Percentiles rank a stretch among this genome's conserved stretches.
Conservation (phyloP, 176 grass and related monocot species). For the Oryza nivara region DNA sequence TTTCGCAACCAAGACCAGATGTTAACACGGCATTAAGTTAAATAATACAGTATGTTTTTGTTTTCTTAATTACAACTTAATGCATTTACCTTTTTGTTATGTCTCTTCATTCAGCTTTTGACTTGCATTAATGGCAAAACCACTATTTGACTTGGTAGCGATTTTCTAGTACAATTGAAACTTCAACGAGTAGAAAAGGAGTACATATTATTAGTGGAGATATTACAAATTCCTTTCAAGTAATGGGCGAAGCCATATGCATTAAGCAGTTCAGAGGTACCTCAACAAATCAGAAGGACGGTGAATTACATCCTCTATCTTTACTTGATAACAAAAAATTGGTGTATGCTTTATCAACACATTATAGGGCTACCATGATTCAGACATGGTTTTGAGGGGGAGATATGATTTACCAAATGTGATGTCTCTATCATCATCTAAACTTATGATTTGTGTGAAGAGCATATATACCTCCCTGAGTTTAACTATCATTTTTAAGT, state of each 20-base stretch:
- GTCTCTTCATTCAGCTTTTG: constrained; percentile 5
- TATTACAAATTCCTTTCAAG: not conserved
- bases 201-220: not conserved
- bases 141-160: not conserved
- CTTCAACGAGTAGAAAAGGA: not conserved
- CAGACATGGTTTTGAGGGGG: too few species aligned
- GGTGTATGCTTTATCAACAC: not conserved
- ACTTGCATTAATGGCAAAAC: not conserved
- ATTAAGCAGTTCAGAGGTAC: not conserved
- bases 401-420: too few species aligned
- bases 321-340: not conserved
- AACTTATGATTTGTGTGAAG: not conserved
- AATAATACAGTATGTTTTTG: not conserved
- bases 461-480: not conserved
- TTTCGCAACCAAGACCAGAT: not conserved
- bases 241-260: not conserved
- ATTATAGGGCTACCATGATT: not conserved
- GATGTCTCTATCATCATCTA: not conserved
- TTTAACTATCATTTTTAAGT: not conserved
- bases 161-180: constrained; percentile 4
- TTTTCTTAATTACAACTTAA: not conserved
- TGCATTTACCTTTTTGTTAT: not conserved
- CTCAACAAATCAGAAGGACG: not conserved
- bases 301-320: not conserved
- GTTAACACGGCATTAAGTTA: not conserved